Evolutionary conservation across 1,284 basidiomycete species (phyloP).

Genomic region (Sanghuangporus weigelae): DNA sequence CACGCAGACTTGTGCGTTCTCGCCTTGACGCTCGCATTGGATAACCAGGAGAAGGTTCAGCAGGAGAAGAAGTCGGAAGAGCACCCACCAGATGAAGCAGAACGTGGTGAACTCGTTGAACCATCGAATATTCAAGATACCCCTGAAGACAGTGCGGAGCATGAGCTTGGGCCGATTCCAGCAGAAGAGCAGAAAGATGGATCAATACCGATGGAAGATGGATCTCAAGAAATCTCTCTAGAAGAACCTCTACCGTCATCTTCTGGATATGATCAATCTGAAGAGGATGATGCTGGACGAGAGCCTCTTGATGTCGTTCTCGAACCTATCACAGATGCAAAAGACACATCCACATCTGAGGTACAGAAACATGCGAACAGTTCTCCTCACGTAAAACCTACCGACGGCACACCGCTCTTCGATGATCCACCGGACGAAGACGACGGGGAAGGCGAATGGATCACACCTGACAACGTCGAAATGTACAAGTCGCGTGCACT

Average conservation of each 20-base stretch:
- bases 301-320: constrained; percentile 47
- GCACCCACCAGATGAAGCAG: constrained; percentile 25
- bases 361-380: neutral
- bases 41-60: constrained; percentile 46
- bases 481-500: constrained; percentile 88
- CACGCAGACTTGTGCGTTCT: constrained; percentile 88
- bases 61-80: constrained; percentile 11
- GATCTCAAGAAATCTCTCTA: neutral
- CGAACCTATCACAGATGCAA: constrained; percentile 27
- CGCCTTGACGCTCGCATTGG: constrained; percentile 82
- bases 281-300: constrained; percentile 22
- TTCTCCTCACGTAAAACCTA: constrained; percentile 17
- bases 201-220: neutral
- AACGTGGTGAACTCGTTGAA: constrained; percentile 7
- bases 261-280: constrained; percentile 22
- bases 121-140: constrained; percentile 3
- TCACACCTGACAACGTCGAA: constrained; percentile 86
- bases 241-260: neutral
- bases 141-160: neutral
- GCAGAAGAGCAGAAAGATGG: neutral
- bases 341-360: constrained; percentile 13
- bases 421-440: constrained; percentile 74
- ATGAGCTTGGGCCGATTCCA: neutral
- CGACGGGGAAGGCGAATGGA: constrained; percentile 94
- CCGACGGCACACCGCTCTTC: constrained; percentile 37